Evolutionary conservation across 495 filamentous ascomycete genomes (phyloP).

Genomic region (Trichoderma orchidacearum): DNA sequence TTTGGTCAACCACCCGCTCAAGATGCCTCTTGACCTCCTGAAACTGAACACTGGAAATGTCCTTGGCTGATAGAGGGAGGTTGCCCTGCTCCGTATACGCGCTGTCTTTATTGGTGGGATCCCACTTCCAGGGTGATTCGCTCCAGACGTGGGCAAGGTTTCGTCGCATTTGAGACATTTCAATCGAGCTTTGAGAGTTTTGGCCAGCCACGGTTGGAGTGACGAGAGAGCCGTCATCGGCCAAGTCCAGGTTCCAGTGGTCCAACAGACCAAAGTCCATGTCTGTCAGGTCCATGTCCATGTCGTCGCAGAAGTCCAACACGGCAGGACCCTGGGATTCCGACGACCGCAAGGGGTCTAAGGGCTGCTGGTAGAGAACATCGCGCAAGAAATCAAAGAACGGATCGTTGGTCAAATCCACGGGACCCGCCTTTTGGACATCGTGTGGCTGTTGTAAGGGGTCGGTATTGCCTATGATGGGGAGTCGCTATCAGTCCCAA

Average conservation of each 20-base stretch:
- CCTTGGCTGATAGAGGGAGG: constrained; percentile 31
- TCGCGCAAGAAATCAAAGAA: constrained; percentile 23
- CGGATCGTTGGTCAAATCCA: constrained; percentile 10
- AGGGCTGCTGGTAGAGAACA: constrained; percentile 17
- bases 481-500: not conserved
- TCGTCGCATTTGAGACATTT: constrained; percentile 17
- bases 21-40: constrained; percentile 9
- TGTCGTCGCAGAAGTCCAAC: constrained; percentile 35
- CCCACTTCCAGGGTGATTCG: constrained; percentile 41
- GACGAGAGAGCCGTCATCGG: not conserved
- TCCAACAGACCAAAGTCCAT: constrained; percentile 46
- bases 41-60: constrained; percentile 12
- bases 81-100: constrained; percentile 39
- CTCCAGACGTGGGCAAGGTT: constrained; percentile 22
- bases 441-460: not conserved
- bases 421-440: constrained; percentile 1
- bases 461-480: not conserved
- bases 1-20: constrained; percentile 23
- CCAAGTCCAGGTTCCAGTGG: constrained; percentile 34
- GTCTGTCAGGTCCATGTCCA: constrained; percentile 45
- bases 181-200: constrained; percentile 11
- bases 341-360: constrained; percentile 10
- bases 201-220: not conserved
- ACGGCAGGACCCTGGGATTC: constrained; percentile 22
- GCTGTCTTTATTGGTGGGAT: constrained; percentile 33